Conservation (phyloP, 106 monocot species). For the Alisma plantagoaquatica region DNA sequence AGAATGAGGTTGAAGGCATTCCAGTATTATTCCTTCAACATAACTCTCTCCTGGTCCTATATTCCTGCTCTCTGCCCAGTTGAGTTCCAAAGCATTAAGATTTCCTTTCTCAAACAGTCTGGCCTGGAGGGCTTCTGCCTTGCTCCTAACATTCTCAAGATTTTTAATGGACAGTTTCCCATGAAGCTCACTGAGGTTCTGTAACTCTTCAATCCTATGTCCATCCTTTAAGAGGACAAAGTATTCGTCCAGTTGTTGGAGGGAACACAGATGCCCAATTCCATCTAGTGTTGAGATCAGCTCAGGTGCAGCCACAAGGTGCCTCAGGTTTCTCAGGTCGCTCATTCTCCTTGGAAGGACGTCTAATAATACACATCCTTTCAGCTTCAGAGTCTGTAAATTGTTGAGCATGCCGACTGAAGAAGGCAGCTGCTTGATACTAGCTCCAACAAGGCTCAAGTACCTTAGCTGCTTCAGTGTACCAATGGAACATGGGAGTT, state of each 20-base stretch:
- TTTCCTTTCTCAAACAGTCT: not conserved
- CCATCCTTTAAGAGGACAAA: not conserved
- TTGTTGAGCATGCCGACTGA: constrained; percentile 1
- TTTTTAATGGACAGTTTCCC: constrained; percentile 5
- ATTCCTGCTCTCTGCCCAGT: not conserved
- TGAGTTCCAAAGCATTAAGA: not conserved
- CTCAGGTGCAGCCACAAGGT: constrained; percentile 6
- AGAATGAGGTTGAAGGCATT: constrained; percentile 17
- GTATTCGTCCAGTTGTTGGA: constrained; percentile 6
- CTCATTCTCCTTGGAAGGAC: constrained; percentile 8
- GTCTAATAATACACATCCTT: constrained; percentile 3
- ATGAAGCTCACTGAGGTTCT: constrained; percentile 3
- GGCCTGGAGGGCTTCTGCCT: not conserved
- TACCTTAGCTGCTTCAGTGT: constrained; percentile 21
- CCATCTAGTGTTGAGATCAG: not conserved
- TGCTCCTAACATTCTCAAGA: constrained; percentile 4
- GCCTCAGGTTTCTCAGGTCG: constrained; percentile 8
- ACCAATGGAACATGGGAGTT: constrained; percentile 13
- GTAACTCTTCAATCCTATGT: constrained; percentile 2
- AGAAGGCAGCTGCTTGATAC: constrained; percentile 4
- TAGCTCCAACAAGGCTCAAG: constrained; percentile 1
- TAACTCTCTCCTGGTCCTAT: not conserved
- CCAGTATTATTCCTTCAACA: constrained; percentile 17
- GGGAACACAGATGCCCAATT: constrained; percentile 5
- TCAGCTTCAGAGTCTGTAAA: constrained; percentile 14